Base-by-base conservation (phyloP, 1,139 yeast species). In the Hansenula lynferdii region DNA sequence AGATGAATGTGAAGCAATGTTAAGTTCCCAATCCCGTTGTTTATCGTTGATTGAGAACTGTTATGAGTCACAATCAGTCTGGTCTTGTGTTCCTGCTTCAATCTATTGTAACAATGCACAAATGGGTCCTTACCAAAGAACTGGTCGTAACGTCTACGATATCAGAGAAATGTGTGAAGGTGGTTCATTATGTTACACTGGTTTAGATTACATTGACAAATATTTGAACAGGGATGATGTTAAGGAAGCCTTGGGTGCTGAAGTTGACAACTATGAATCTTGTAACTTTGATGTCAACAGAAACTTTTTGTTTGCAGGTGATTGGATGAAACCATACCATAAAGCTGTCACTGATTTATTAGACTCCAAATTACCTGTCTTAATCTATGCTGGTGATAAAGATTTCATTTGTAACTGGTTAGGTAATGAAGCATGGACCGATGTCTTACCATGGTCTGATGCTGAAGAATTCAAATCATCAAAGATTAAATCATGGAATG, bases 121-220 rank as follows among this genome's bases (percentile, higher is more conserved):
- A 64, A 67, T 89, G 71, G 89, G 83, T 22, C 96, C 97, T 17
- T 92, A 84, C 69, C 87, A 81, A 62, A 75, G 76, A 61, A 84
- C 97, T 16, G 97, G 97, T 35, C 79, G 83, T 63, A 90, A 92
- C 58, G 96, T 89, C 38, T 92, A 92, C 62, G 98, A 92, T 58
- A 85, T 92, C 51, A 80, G 98, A 65, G 79, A 77, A 56, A 75
- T 76, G 63, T 92, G 98, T 65, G 90, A 83, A 56, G 85, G 85
- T 42, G 77, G 79, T 30, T 65, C 70, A 38, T 73, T 90, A 53
- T 92, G 98, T 65, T 92, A 92, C 72, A 70, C 72, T 31, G 83
- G 74, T 33, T 69, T 84, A 62, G 76, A 72, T 44, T 78, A 75
- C 66, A 76, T 85, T 52, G 84, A 77, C 46, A 64, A 73, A 39